These are phyloP conservation scores for Colletotrichum lentis DNA, from an alignment of 2,329 filamentous ascomycete species.

Conservation along the genomic window DNA sequence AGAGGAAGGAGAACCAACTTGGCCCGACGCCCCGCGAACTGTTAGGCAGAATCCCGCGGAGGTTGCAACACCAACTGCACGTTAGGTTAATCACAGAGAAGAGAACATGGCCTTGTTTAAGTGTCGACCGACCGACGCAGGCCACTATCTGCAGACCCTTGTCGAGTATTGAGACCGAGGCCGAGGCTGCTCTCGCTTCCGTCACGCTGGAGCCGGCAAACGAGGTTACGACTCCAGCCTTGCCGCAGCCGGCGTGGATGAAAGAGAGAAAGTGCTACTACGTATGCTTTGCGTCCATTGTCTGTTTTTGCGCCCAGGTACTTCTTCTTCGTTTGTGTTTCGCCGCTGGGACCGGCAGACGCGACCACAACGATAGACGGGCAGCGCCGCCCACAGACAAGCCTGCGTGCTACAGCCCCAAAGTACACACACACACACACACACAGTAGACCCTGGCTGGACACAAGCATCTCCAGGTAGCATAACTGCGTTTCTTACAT, in stretches of 20 bases:
- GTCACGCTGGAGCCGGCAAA: slow-evolving; percentile 24
- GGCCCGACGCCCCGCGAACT: slow-evolving; percentile 14
- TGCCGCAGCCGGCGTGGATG: background rate
- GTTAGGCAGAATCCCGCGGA: slow-evolving; percentile 13
- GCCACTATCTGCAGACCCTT: slow-evolving; percentile 7
- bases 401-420: slow-evolving; percentile 17
- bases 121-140: slow-evolving; percentile 7
- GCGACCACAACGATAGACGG: slow-evolving; percentile 15
- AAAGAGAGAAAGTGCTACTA: background rate
- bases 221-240: background rate
- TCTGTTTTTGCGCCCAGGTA: background rate
- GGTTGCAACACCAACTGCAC: slow-evolving; percentile 13
- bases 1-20: slow-evolving; percentile 8
- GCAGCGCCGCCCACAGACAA: slow-evolving; percentile 26
- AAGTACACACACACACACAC: background rate
- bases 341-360: slow-evolving; percentile 20
- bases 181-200: slow-evolving; percentile 20
- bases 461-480: slow-evolving; percentile 7
- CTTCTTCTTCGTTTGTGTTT: background rate
- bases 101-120: slow-evolving; percentile 16
- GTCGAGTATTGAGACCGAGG: slow-evolving; percentile 18
- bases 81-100: background rate
- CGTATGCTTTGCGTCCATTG: background rate
- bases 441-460: background rate
- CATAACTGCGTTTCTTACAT: slow-evolving; percentile 24